Conservation (phyloP, 306 rosid species). For the Carpinus viminea region DNA sequence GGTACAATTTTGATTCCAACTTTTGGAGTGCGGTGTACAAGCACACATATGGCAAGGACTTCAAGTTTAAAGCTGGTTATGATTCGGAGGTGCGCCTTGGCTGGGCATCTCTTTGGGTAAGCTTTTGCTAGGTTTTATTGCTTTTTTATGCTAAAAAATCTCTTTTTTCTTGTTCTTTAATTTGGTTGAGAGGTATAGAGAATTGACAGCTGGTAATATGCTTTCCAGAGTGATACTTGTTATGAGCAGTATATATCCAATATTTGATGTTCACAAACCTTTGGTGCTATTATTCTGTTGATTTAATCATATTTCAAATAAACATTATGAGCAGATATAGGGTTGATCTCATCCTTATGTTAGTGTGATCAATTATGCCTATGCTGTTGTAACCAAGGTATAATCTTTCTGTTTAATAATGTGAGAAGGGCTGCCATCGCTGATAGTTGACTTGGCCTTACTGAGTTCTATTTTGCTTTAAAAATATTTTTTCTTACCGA, state of each 20-base stretch:
- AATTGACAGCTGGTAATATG: background rate
- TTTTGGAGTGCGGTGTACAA: conserved; percentile 97
- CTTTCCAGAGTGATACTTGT: background rate
- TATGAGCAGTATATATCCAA: background rate
- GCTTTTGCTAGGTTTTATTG: conserved; percentile 20
- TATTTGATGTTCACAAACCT: background rate
- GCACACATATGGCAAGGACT: conserved; percentile 78
- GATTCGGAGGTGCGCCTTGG: conserved; percentile 93
- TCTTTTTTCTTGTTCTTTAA: background rate
- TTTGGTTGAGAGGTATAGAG: background rate
- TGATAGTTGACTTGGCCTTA: background rate
- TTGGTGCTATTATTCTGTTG: background rate
- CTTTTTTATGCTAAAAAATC: background rate
- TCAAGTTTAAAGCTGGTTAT: conserved; percentile 93
- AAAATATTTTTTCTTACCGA: background rate
- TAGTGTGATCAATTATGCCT: background rate
- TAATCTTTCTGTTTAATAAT: background rate
- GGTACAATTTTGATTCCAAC: conserved; percentile 83
- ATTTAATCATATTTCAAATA: background rate
- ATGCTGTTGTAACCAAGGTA: background rate
- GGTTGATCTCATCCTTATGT: background rate
- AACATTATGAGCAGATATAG: background rate
- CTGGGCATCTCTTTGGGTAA: conserved; percentile 99
- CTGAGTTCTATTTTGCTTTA: background rate
- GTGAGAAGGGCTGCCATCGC: background rate